Evolutionary conservation across 441 rosid genomes (phyloP).

Genomic region (Gossypium davidsonii): DNA sequence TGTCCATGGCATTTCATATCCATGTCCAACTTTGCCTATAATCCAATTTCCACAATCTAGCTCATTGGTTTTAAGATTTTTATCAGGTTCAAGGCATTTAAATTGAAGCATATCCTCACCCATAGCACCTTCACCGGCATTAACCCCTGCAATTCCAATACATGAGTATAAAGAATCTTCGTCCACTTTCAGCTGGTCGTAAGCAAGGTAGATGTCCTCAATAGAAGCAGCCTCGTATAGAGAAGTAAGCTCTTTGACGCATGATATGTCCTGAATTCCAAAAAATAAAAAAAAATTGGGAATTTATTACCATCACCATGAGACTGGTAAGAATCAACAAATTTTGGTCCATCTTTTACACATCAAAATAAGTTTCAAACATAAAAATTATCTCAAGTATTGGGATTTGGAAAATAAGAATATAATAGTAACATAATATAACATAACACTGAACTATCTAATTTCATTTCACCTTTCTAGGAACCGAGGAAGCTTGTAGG

Average conservation of each 20-base stretch:
- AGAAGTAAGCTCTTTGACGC: constrained; percentile 80
- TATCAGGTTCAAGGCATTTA: not conserved
- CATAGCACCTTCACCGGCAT: constrained; percentile 59
- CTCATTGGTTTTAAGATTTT: not conserved
- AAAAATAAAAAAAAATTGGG: constrained; percentile 6
- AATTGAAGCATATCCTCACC: constrained; percentile 34
- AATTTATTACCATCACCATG: not conserved
- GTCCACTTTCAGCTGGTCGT: constrained; percentile 77
- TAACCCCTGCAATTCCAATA: constrained; percentile 84
- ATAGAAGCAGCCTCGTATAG: constrained; percentile 83
- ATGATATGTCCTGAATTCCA: constrained; percentile 69
- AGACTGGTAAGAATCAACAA: not conserved
- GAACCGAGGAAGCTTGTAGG: constrained; percentile 91
- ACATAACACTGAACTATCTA: not conserved
- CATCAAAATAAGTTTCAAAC: not conserved
- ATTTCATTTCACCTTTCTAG: constrained; percentile 65
- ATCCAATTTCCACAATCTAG: not conserved
- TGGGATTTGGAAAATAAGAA: not conserved
- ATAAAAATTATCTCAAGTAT: not conserved
- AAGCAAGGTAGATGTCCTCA: constrained; percentile 85
- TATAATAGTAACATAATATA: not conserved
- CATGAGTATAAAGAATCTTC: constrained; percentile 85
- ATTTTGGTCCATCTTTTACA: not conserved
- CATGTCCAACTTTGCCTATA: not conserved
- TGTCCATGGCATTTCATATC: not conserved